A percentile compares a stretch with the other conserved stretches of the same genome.
phyloP scores from a whole-genome alignment of 2,329 filamentous ascomycete species.

The Talaromyces sp. region DNA sequence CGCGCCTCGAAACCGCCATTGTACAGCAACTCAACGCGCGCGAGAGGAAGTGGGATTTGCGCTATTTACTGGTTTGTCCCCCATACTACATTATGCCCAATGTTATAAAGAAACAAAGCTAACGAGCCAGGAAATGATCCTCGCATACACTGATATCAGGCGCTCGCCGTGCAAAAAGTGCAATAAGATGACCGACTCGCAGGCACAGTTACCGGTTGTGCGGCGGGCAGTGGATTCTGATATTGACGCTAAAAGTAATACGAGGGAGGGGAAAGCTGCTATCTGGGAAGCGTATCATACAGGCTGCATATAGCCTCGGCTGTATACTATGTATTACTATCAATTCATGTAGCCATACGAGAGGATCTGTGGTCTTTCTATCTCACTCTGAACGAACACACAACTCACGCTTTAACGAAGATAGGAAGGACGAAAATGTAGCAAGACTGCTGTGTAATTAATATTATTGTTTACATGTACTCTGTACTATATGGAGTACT shows the following conservation, averaged over 20 bases:
- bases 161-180: constrained; percentile 35
- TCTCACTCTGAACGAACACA: too few species aligned
- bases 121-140: constrained; percentile 34
- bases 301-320: constrained; percentile 20
- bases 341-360: too few species aligned
- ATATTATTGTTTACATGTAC: too few species aligned
- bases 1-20: constrained; percentile 31
- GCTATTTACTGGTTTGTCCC: constrained; percentile 32
- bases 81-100: background rate
- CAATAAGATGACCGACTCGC: constrained; percentile 29
- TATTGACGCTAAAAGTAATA: background rate
- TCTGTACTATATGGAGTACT: too few species aligned
- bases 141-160: constrained; percentile 37
- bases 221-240: constrained; percentile 16
- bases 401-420: too few species aligned
- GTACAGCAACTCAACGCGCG: constrained; percentile 28
- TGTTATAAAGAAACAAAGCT: background rate
- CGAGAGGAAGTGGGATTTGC: constrained; percentile 33
- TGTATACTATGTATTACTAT: too few species aligned
- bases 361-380: too few species aligned
- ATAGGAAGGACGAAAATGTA: too few species aligned
- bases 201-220: constrained; percentile 35
- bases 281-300: constrained; percentile 32
- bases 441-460: too few species aligned
- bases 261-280: constrained; percentile 2